phyloP scores from a whole-genome alignment of 2,329 filamentous ascomycete species.

The Hymenoscyphus linearis region DNA sequence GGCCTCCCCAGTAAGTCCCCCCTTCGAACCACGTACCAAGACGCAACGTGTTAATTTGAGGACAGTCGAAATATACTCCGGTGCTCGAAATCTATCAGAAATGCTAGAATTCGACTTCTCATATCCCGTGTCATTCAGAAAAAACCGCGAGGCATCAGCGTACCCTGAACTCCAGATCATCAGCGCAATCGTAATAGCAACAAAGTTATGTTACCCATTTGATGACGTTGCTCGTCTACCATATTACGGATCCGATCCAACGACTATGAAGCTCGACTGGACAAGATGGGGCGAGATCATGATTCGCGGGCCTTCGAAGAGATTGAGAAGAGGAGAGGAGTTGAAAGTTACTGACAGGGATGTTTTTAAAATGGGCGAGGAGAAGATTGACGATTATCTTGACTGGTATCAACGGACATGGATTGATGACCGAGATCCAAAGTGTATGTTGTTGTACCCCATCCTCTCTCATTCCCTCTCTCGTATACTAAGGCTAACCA shows the following conservation, averaged over 20 bases:
- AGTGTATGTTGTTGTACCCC: constrained; percentile 28
- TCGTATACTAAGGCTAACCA: constrained; percentile 6
- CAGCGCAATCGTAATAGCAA: constrained; percentile 64
- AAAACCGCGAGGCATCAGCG: constrained; percentile 43
- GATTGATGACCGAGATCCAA: constrained; percentile 41
- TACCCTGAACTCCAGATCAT: constrained; percentile 73
- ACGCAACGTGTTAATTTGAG: constrained; percentile 2
- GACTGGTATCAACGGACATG: constrained; percentile 72
- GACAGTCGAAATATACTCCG: constrained; percentile 59
- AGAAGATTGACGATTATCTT: constrained; percentile 68
- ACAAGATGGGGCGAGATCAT: constrained; percentile 56
- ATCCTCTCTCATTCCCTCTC: background rate
- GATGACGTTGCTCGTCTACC: constrained; percentile 50
- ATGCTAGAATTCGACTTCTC: constrained; percentile 46
- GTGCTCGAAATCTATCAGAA: constrained; percentile 47
- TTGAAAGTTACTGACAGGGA: constrained; percentile 55
- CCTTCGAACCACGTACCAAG: background rate
- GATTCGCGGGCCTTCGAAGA: constrained; percentile 26
- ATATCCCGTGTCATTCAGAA: constrained; percentile 46
- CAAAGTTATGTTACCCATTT: constrained; percentile 76
- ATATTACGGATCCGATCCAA: constrained; percentile 47
- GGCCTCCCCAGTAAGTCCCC: constrained; percentile 62
- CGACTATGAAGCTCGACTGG: constrained; percentile 67
- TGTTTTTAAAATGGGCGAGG: constrained; percentile 54
- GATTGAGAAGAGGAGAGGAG: constrained; percentile 40